A percentile compares a stretch with the other conserved stretches of the same genome.
These are phyloP conservation scores for Hordeum pubiflorum DNA, from an alignment of 202 grass and related monocot genomes.

Conservation along the genomic window DNA sequence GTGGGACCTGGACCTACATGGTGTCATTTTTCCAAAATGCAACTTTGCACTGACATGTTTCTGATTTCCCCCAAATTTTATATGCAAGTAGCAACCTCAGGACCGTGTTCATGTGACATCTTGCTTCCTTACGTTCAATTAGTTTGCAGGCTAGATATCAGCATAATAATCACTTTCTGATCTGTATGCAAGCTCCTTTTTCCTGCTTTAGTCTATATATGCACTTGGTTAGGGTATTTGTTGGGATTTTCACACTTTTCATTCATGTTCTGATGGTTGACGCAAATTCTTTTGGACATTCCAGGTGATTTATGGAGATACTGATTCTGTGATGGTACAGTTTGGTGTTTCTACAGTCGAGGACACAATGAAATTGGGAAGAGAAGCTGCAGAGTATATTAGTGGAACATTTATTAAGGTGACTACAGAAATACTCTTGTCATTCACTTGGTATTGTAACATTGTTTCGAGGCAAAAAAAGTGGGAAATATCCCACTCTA, in stretches of 20 bases:
- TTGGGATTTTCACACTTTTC: not conserved
- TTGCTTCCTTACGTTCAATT: not conserved
- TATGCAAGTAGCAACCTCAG: not conserved
- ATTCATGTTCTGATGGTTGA: constrained; percentile 1
- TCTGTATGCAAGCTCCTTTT: not conserved
- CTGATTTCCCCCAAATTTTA: not conserved
- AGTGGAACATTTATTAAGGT: constrained; percentile 97
- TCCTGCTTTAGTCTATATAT: not conserved
- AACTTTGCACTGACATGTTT: not conserved
- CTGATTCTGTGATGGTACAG: constrained; percentile 98
- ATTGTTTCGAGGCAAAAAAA: not conserved
- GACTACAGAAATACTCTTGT: not conserved
- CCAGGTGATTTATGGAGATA: constrained; percentile 96
- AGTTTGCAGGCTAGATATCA: not conserved
- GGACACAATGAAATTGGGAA: constrained; percentile 88
- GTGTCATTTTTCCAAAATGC: not conserved
- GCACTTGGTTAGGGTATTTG: not conserved
- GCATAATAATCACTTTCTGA: not conserved
- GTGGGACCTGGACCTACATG: not conserved
- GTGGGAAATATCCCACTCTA: not conserved
- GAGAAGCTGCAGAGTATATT: constrained; percentile 86
- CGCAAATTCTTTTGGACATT: constrained; percentile 10
- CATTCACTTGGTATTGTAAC: not conserved
- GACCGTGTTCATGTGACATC: constrained; percentile 1
- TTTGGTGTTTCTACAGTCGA: constrained; percentile 80